Evolutionary conservation across 2,329 filamentous ascomycete species (phyloP).

Genomic region (Zasmidium cellare): DNA sequence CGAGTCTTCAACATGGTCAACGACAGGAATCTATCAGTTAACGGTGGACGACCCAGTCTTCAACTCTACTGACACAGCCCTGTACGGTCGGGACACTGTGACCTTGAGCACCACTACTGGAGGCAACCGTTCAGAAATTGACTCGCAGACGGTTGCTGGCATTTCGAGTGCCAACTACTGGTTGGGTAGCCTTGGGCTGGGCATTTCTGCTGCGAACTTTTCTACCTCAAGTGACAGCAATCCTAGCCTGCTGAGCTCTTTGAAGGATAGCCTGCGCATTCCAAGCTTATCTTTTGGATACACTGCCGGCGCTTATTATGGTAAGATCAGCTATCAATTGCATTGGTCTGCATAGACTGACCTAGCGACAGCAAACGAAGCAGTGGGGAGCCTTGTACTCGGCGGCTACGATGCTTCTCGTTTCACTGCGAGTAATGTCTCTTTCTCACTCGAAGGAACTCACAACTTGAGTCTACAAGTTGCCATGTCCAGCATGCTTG

Average conservation of each 20-base stretch:
- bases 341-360: no score
- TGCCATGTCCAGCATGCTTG: constrained; percentile 7
- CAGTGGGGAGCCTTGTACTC: constrained; percentile 37
- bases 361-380: neutral
- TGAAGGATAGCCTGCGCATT: neutral
- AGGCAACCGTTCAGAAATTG: neutral
- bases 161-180: constrained; percentile 29
- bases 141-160: constrained; percentile 8
- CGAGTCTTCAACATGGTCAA: constrained; percentile 6
- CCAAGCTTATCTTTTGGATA: constrained; percentile 12
- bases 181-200: constrained; percentile 37
- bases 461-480: constrained; percentile 27
- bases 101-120: constrained; percentile 4
- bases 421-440: constrained; percentile 59
- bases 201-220: constrained; percentile 21
- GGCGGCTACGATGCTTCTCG: constrained; percentile 68
- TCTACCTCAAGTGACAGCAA: constrained; percentile 8
- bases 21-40: constrained; percentile 7
- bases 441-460: constrained; percentile 55
- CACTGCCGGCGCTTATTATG: constrained; percentile 12
- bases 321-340: no score
- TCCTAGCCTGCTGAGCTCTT: neutral
- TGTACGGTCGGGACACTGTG: constrained; percentile 13
- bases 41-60: constrained; percentile 6
- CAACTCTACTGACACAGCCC: constrained; percentile 1